phyloP scores from a whole-genome alignment of 2,329 filamentous ascomycete genomes.

The Trichoderma atroviride region DNA sequence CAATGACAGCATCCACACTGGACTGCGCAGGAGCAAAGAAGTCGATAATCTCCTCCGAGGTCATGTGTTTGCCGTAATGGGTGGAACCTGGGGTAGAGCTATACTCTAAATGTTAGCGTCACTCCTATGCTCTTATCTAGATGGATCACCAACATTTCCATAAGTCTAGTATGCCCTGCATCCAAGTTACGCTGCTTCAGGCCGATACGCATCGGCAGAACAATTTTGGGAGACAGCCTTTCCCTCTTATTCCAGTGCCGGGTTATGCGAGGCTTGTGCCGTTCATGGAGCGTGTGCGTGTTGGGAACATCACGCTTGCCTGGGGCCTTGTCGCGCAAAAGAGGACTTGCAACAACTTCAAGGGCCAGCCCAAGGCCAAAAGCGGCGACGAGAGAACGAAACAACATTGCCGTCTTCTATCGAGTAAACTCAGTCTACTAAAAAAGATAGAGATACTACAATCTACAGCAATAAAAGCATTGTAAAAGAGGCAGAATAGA shows the following conservation, averaged over 20 bases:
- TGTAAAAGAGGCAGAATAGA: not conserved
- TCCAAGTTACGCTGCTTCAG: slow-evolving; percentile 33
- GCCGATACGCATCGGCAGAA: slow-evolving; percentile 46
- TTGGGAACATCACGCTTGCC: slow-evolving; percentile 10
- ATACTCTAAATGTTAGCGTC: not conserved
- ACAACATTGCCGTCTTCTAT: not conserved
- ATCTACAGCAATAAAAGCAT: not conserved
- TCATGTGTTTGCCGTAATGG: slow-evolving; percentile 22
- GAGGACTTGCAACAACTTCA: slow-evolving; percentile 8
- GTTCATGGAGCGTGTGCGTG: slow-evolving; percentile 3
- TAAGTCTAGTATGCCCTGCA: not conserved
- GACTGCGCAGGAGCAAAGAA: slow-evolving; percentile 40
- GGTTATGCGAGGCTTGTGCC: not conserved
- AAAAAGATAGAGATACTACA: not conserved
- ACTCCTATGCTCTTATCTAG: not conserved
- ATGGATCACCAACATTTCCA: slow-evolving; percentile 11
- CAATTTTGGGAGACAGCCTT: slow-evolving; percentile 28
- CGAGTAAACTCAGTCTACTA: not conserved
- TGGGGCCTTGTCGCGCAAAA: slow-evolving; percentile 1
- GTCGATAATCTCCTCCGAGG: slow-evolving; percentile 10
- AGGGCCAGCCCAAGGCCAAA: slow-evolving; percentile 1
- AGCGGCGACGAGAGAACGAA: not conserved
- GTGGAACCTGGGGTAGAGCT: not conserved
- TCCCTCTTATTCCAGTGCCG: slow-evolving; percentile 25
- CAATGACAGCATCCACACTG: slow-evolving; percentile 51